Percentiles rank a stretch among this genome's conserved stretches.
Evolutionary conservation across 148 eudicot genomes (phyloP).

Genomic region (Heliamphora exappendiculata): DNA sequence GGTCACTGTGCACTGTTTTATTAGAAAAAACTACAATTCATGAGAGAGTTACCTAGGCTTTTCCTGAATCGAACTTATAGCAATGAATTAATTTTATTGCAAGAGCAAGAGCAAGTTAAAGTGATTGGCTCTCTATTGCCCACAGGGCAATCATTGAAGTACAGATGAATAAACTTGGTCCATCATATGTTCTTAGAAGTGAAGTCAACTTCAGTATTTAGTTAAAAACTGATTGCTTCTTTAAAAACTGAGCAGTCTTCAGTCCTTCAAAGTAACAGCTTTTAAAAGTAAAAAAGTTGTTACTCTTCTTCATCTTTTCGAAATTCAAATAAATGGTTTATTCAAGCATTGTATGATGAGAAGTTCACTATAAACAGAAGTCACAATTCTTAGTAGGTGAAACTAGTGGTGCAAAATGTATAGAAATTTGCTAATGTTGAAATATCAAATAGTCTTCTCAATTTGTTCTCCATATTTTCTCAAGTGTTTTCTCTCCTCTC

Average conservation of each 20-base stretch:
- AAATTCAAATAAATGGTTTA: not conserved
- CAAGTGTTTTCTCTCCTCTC: not conserved
- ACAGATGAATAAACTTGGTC: not conserved
- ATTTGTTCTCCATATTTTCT: not conserved
- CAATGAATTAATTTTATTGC: not conserved
- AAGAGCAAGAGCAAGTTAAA: not conserved
- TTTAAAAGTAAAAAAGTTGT: not conserved
- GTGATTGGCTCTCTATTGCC: not conserved
- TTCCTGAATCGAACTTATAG: not conserved
- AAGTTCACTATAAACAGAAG: not conserved
- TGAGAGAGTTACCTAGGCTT: not conserved
- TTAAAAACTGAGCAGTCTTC: not conserved
- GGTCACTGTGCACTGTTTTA: not conserved
- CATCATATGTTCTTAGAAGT: not conserved
- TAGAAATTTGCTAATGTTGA: not conserved
- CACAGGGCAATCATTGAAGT: not conserved
- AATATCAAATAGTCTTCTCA: not conserved
- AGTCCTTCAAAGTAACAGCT: not conserved
- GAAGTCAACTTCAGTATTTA: not conserved
- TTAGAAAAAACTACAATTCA: not conserved
- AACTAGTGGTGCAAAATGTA: not conserved
- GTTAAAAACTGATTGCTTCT: slow-evolving; percentile 1
- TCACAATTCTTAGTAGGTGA: not conserved
- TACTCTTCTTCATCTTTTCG: not conserved
- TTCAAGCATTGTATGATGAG: not conserved